Conservation (phyloP, 73 alveolate genomes). For the Paramecium tetraurelia region DNA sequence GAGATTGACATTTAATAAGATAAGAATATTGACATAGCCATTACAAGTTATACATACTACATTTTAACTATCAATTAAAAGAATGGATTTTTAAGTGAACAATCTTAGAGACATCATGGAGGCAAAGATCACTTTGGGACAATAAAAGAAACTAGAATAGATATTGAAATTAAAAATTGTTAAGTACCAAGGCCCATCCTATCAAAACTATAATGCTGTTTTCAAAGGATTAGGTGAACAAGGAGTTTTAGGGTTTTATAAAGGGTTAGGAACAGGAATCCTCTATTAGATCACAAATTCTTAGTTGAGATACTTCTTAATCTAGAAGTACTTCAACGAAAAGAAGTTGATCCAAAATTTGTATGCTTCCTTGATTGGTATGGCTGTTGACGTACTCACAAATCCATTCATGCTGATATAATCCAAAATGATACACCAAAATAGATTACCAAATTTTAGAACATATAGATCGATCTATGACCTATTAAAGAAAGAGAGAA, state of each 20-base stretch:
- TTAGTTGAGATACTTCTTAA: not conserved
- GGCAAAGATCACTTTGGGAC: not conserved
- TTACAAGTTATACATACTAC: not conserved
- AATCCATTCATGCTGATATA: not conserved
- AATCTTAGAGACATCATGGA: conserved; percentile 1
- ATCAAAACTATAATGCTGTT: not conserved
- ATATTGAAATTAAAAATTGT: not conserved
- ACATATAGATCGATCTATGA: not conserved
- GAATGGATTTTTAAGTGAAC: not conserved
- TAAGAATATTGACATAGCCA: not conserved
- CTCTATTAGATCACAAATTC: not conserved
- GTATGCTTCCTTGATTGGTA: not conserved
- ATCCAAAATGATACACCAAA: not conserved
- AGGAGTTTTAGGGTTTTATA: conserved; percentile 14
- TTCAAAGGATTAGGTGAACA: not conserved
- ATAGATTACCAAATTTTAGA: conserved; percentile 39
- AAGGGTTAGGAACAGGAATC: conserved; percentile 15
- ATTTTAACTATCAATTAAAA: not conserved
- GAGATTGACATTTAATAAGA: not conserved
- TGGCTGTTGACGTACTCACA: not conserved
- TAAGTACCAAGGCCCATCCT: not conserved
- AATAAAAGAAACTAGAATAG: not conserved
- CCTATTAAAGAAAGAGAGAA: not conserved
- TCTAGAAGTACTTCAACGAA: not conserved
- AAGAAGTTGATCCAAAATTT: not conserved